phyloP scores from a whole-genome alignment of 2,329 filamentous ascomycete species.

The Karstenula rhodostoma region DNA sequence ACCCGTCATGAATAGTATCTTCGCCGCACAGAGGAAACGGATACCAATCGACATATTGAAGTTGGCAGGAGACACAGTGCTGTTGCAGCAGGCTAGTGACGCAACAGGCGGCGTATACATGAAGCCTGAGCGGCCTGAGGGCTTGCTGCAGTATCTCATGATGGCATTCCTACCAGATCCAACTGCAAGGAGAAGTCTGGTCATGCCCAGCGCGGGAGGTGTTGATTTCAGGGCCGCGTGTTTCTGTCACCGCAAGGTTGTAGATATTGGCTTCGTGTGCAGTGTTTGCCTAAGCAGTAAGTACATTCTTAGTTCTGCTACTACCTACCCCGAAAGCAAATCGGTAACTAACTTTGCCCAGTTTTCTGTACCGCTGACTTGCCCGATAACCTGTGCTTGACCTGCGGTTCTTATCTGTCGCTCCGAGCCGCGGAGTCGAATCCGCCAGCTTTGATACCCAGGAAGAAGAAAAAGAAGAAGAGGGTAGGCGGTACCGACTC shows the following conservation, averaged over 20 bases:
- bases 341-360: conserved; percentile 20
- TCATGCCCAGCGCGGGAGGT: conserved; percentile 81
- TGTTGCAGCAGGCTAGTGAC: conserved; percentile 89
- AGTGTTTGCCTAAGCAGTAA: conserved; percentile 89
- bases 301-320: conserved; percentile 28
- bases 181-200: conserved; percentile 68
- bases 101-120: conserved; percentile 76
- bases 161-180: conserved; percentile 86
- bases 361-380: conserved; percentile 49
- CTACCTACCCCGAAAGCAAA: conserved; percentile 14
- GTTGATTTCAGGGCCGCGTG: conserved; percentile 98
- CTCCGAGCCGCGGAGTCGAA: conserved; percentile 43
- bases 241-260: conserved; percentile 91
- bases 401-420: conserved; percentile 50
- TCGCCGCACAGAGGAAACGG: conserved; percentile 86
- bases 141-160: conserved; percentile 92
- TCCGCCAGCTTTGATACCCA: conserved; percentile 46
- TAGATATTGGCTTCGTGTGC: conserved; percentile 94
- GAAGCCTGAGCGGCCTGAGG: conserved; percentile 60
- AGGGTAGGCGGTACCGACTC: conserved; percentile 42
- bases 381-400: conserved; percentile 46
- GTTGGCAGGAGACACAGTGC: conserved; percentile 84
- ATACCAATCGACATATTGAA: conserved; percentile 94
- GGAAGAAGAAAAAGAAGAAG: conserved; percentile 53
- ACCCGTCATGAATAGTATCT: conserved; percentile 97